Evolutionary conservation across 352 stramenopile species (phyloP).

Genomic region (Globisporangium barbulae): DNA sequence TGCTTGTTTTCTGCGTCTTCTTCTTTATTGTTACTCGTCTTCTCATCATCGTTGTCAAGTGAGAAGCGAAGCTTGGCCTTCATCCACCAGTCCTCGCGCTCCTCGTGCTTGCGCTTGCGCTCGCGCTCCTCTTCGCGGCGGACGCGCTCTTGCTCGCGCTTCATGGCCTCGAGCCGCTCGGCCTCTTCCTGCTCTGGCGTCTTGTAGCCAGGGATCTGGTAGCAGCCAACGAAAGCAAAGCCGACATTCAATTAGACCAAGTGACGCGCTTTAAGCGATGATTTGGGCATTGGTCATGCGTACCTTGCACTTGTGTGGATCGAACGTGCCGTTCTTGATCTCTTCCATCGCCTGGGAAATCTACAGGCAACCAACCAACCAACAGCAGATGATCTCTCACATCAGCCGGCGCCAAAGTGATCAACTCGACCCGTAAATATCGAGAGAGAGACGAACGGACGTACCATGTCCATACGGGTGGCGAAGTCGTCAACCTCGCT

Average conservation of each 20-base stretch:
- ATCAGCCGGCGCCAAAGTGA: too few relatives aligned
- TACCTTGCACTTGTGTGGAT: conserved; percentile 67
- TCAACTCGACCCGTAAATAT: background rate
- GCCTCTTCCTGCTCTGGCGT: conserved; percentile 65
- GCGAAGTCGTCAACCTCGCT: conserved; percentile 74
- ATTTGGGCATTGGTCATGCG: background rate
- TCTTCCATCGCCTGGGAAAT: conserved; percentile 71
- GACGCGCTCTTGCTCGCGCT: conserved; percentile 35
- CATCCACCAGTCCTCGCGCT: conserved; percentile 67
- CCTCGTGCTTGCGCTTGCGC: conserved; percentile 45
- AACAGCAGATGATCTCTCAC: background rate
- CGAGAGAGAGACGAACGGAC: background rate
- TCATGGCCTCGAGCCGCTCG: conserved; percentile 35
- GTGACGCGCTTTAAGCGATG: too few relatives aligned
- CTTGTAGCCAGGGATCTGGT: conserved; percentile 73
- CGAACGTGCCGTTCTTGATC: conserved; percentile 80
- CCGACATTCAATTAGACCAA: too few relatives aligned
- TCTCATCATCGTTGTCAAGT: conserved; percentile 18
- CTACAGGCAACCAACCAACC: conserved; percentile 19
- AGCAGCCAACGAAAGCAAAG: background rate
- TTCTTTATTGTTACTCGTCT: conserved; percentile 18
- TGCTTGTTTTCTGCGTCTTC: conserved; percentile 9
- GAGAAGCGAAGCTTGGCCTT: conserved; percentile 57
- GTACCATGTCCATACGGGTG: conserved; percentile 65
- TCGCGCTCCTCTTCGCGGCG: conserved; percentile 43